Evolutionary conservation across 805 yeast species (phyloP).

Genomic region (Candida glaebosa): DNA sequence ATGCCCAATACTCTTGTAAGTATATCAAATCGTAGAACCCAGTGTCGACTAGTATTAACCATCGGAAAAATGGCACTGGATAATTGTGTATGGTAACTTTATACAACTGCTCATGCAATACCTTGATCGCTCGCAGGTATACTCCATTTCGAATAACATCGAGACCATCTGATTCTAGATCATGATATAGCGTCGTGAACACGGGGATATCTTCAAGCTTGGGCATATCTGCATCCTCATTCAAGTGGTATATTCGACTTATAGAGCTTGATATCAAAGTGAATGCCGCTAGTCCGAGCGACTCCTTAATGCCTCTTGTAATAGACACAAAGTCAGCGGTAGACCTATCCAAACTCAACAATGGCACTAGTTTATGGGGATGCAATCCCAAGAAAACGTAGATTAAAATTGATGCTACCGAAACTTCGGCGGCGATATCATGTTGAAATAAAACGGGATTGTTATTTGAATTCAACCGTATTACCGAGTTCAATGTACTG

Average conservation of each 20-base stretch:
- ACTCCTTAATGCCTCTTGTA: conserved; percentile 13
- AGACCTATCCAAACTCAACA: conserved; percentile 19
- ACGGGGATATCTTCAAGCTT: not conserved
- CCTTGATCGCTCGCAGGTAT: conserved; percentile 6
- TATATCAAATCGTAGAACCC: conserved; percentile 17
- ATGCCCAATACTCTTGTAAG: conserved; percentile 20
- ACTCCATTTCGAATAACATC: not conserved
- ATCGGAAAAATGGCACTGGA: conserved; percentile 31
- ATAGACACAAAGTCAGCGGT: conserved; percentile 21
- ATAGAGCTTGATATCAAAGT: not conserved
- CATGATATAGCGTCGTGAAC: not conserved
- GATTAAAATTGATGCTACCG: conserved; percentile 14
- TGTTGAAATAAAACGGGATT: not conserved
- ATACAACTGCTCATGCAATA: conserved; percentile 13
- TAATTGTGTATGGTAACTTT: conserved; percentile 14
- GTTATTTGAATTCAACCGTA: not conserved
- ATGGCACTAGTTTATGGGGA: conserved; percentile 26
- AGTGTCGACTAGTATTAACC: conserved; percentile 16
- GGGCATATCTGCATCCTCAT: not conserved
- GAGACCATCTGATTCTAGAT: not conserved
- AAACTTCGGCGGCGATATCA: conserved; percentile 13
- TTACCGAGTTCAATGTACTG: not conserved
- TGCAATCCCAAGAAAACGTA: conserved; percentile 24
- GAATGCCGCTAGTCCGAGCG: conserved; percentile 1
- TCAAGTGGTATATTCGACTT: not conserved